Conservation (phyloP, 2,329 filamentous ascomycete genomes). For the Teratosphaeria gauchensis region DNA sequence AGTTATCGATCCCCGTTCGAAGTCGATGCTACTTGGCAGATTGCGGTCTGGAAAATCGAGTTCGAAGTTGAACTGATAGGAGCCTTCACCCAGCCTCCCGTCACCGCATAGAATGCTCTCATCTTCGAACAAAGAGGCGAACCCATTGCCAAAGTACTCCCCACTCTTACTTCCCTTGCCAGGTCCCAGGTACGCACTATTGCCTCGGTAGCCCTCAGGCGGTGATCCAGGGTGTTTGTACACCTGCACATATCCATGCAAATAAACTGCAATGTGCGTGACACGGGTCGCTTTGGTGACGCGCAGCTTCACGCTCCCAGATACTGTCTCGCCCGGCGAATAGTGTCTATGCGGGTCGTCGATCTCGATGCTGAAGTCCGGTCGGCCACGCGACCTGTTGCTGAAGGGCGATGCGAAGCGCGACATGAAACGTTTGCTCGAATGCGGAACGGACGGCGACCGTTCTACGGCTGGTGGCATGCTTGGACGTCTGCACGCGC, state of each 20-base stretch:
- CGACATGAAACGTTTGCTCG: slow-evolving; percentile 36
- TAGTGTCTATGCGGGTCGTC: slow-evolving; percentile 72
- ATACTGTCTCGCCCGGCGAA: slow-evolving; percentile 62
- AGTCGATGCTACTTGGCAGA: slow-evolving; percentile 89
- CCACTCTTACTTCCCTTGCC: slow-evolving; percentile 44
- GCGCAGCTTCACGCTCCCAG: slow-evolving; percentile 61
- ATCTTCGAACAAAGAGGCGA: slow-evolving; percentile 74
- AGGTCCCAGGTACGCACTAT: slow-evolving; percentile 41
- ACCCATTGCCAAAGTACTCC: slow-evolving; percentile 63
- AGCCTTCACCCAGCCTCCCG: slow-evolving; percentile 61
- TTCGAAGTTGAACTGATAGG: slow-evolving; percentile 72
- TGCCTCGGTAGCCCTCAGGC: slow-evolving; percentile 42
- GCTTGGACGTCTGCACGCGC: slow-evolving; percentile 1
- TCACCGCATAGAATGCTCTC: slow-evolving; percentile 72
- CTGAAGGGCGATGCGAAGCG: slow-evolving; percentile 48
- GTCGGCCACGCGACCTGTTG: slow-evolving; percentile 52
- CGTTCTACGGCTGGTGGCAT: slow-evolving; percentile 9
- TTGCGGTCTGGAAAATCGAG: slow-evolving; percentile 58
- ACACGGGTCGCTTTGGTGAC: slow-evolving; percentile 66
- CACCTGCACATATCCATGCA: slow-evolving; percentile 72
- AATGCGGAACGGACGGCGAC: slow-evolving; percentile 3
- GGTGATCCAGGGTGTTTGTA: slow-evolving; percentile 60
- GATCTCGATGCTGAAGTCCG: slow-evolving; percentile 69
- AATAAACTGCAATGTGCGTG: slow-evolving; percentile 67
- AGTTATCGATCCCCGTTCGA: slow-evolving; percentile 85